These are phyloP conservation scores for Cercospora citrullina DNA, from an alignment of 2,329 filamentous ascomycete species.

Conservation along the genomic window DNA sequence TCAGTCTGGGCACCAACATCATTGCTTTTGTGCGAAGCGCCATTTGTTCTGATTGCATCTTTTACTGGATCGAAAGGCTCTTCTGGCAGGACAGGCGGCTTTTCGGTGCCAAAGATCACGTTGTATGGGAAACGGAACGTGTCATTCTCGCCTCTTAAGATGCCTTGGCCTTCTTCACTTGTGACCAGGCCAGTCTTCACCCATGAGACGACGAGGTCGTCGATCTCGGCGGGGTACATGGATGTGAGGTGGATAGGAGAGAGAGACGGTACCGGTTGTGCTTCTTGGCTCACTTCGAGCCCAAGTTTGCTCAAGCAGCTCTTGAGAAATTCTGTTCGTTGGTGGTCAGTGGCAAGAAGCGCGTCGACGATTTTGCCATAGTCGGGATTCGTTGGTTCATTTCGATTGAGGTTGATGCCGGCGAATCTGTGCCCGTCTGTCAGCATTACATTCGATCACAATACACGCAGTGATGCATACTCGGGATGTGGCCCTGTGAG, in stretches of 20 bases:
- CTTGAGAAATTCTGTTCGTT: conserved; percentile 73
- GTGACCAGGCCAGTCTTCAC: conserved; percentile 64
- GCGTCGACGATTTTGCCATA: conserved; percentile 70
- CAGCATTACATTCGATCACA: conserved; percentile 11
- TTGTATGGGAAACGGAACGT: conserved; percentile 55
- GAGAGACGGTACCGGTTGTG: conserved; percentile 70
- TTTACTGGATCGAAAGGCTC: conserved; percentile 25
- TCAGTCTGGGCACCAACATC: conserved; percentile 36
- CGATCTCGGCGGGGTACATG: conserved; percentile 62
- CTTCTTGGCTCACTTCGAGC: conserved; percentile 71
- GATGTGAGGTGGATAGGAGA: conserved; percentile 82
- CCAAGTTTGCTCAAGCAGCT: conserved; percentile 78
- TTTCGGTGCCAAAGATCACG: neutral
- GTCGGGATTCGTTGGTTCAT: conserved; percentile 59
- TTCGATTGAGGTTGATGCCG: conserved; percentile 70
- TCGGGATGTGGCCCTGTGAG: conserved; percentile 91
- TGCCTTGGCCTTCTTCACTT: conserved; percentile 57
- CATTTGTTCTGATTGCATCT: conserved; percentile 19
- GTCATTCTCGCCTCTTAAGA: conserved; percentile 78
- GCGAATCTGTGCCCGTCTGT: conserved; percentile 65
- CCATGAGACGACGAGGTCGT: conserved; percentile 65
- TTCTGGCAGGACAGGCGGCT: conserved; percentile 6
- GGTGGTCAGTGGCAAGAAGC: conserved; percentile 67
- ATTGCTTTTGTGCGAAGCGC: conserved; percentile 7
- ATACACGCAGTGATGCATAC: conserved; percentile 52